Evolutionary conservation across 208 protist genomes (phyloP).

Genomic region (Crithidia mellificae): DNA sequence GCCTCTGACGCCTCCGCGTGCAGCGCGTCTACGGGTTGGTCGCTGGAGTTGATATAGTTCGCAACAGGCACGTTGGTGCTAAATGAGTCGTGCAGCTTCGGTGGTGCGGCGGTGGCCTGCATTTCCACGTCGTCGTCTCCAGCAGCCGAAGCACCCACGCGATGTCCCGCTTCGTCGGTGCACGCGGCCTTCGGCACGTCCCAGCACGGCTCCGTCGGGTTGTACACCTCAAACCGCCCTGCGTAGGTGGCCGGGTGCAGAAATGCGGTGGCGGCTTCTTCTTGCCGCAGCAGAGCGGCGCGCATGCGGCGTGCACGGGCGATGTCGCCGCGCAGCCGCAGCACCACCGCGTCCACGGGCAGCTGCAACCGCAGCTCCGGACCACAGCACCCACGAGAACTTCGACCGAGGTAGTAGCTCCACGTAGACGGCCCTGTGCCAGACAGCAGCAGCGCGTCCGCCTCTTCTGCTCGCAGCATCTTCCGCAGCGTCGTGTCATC

Average conservation of each 20-base stretch:
- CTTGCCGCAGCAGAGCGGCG: not conserved
- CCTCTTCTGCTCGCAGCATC: not conserved
- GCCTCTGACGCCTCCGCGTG: not conserved
- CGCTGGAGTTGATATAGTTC: not conserved
- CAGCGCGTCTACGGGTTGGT: not conserved
- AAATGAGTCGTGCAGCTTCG: not conserved
- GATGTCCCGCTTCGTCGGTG: too few relatives aligned
- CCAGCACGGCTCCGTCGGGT: constrained; percentile 11
- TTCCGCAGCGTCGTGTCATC: not conserved
- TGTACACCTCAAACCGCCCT: constrained; percentile 23
- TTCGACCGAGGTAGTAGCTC: too few relatives aligned
- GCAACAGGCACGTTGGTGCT: not conserved
- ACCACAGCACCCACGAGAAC: too few relatives aligned
- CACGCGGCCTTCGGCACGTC: too few relatives aligned
- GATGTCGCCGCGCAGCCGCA: constrained; percentile 32
- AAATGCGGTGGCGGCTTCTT: not conserved
- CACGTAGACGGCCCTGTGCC: too few relatives aligned
- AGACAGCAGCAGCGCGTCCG: not conserved
- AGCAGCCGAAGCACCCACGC: too few relatives aligned
- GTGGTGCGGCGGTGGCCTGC: not conserved
- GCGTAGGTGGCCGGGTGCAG: constrained; percentile 2
- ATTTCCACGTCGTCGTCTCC: constrained; percentile 8
- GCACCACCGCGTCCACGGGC: constrained; percentile 28
- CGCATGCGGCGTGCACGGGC: constrained; percentile 25
- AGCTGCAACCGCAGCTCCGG: constrained; percentile 1